Conservation (phyloP, 164 flowering plant species). For the Amborella trichopoda region DNA sequence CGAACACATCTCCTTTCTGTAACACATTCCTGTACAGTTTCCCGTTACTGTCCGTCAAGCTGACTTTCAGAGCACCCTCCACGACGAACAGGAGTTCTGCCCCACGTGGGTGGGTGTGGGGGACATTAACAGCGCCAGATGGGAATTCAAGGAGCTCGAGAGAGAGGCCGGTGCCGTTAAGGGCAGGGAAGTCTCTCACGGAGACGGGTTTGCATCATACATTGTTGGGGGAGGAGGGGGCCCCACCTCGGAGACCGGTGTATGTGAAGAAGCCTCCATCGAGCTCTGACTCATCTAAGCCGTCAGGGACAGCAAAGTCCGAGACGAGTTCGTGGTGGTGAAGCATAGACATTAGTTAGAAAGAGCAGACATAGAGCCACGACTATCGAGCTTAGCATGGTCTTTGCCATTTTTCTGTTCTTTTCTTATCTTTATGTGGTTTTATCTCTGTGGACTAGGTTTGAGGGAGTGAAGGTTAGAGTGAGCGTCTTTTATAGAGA, state of each 20-base stretch:
- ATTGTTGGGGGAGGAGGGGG: neutral
- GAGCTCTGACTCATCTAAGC: conserved; percentile 4
- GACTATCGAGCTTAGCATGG: too few relatives aligned
- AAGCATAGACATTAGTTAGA: too few relatives aligned
- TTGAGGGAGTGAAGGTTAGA: too few relatives aligned
- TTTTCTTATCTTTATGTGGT: too few relatives aligned
- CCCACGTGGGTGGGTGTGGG: conserved; percentile 11
- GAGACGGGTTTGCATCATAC: conserved; percentile 5
- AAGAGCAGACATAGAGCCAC: too few relatives aligned
- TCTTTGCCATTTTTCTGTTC: too few relatives aligned
- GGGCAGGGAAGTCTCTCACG: conserved; percentile 8
- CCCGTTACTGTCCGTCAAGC: conserved; percentile 2
- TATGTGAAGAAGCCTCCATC: conserved; percentile 12
- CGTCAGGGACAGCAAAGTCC: conserved; percentile 5
- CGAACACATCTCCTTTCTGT: conserved; percentile 11
- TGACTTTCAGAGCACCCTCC: conserved; percentile 7
- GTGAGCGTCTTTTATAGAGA: too few relatives aligned
- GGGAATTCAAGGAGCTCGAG: conserved; percentile 7
- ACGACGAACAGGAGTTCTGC: conserved; percentile 6
- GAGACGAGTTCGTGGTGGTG: conserved; percentile 3
- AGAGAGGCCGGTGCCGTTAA: conserved; percentile 8
- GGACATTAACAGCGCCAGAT: conserved; percentile 3
- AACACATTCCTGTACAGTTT: conserved; percentile 1
- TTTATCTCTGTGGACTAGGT: too few relatives aligned
- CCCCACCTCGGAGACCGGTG: conserved; percentile 8